These are phyloP conservation scores for Pyronema omphalodes DNA, from an alignment of 495 filamentous ascomycete genomes.

Conservation along the genomic window DNA sequence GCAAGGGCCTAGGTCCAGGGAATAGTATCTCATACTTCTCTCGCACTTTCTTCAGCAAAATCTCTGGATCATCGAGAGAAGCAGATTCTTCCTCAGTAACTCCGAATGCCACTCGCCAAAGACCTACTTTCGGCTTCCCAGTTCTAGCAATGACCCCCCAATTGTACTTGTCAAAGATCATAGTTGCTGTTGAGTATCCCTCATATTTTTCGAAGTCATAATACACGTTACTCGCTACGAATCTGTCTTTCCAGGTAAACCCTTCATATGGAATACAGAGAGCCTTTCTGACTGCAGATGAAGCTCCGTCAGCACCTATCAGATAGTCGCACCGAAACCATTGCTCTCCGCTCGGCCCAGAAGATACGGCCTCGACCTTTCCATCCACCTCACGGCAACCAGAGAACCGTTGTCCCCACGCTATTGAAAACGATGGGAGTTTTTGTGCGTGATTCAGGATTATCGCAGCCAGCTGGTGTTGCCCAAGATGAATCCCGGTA, in stretches of 20 bases:
- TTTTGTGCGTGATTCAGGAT: conserved; percentile 1
- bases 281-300: conserved; percentile 8
- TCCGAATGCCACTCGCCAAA: background rate
- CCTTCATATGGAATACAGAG: conserved; percentile 18
- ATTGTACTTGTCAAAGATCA: conserved; percentile 15
- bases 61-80: background rate
- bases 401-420: background rate
- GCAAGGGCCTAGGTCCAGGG: background rate
- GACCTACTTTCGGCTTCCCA: conserved; percentile 8
- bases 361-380: conserved; percentile 10
- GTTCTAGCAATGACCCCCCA: conserved; percentile 16
- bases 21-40: background rate
- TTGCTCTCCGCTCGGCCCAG: background rate
- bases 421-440: background rate
- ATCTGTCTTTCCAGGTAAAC: conserved; percentile 16
- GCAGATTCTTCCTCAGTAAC: background rate
- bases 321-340: background rate
- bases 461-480: conserved; percentile 1
- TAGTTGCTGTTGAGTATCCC: conserved; percentile 13
- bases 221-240: conserved; percentile 15
- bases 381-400: background rate
- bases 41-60: background rate
- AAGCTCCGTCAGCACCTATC: conserved; percentile 12
- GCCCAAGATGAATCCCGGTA: conserved; percentile 1
- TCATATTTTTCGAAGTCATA: conserved; percentile 17